Conservation (phyloP, 164 flowering plant species). For the Macadamia integrifolia region DNA sequence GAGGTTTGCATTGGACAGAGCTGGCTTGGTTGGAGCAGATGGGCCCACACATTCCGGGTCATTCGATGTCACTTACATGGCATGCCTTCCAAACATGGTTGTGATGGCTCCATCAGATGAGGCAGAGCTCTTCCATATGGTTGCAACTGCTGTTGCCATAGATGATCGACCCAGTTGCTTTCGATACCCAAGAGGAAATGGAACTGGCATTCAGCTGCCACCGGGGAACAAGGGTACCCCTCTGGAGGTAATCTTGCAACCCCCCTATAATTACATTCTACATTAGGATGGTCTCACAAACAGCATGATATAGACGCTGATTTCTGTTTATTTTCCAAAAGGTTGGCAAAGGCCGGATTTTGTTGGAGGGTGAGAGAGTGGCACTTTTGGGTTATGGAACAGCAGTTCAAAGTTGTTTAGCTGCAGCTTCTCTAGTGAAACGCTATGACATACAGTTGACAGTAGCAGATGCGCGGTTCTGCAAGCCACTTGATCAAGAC, state of each 20-base stretch:
- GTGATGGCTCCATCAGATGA: conserved; percentile 99
- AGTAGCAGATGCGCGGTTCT: conserved; percentile 92
- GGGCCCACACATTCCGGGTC: conserved; percentile 95
- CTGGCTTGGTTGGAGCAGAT: conserved; percentile 96
- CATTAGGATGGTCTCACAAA: too few species aligned
- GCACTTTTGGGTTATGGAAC: conserved; percentile 92
- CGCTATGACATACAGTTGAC: conserved; percentile 53
- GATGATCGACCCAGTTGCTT: conserved; percentile 91
- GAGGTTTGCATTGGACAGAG: conserved; percentile 96
- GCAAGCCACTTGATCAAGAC: conserved; percentile 80
- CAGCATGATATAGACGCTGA: too few species aligned
- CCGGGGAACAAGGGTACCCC: too few species aligned
- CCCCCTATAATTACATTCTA: too few species aligned
- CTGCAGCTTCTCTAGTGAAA: conserved; percentile 60
- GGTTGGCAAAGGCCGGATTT: conserved; percentile 50
- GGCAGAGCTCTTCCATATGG: conserved; percentile 95
- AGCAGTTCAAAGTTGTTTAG: conserved; percentile 86
- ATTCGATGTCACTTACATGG: conserved; percentile 33
- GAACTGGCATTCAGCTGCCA: too few species aligned
- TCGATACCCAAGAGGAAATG: conserved; percentile 29
- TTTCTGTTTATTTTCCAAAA: too few species aligned
- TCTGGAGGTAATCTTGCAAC: too few species aligned
- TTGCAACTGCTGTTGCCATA: conserved; percentile 95
- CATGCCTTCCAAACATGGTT: conserved; percentile 98
- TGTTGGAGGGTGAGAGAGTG: conserved; percentile 85